These are phyloP conservation scores for Neospermospora avenae DNA, from an alignment of 2,329 filamentous ascomycete species.

Conservation along the genomic window DNA sequence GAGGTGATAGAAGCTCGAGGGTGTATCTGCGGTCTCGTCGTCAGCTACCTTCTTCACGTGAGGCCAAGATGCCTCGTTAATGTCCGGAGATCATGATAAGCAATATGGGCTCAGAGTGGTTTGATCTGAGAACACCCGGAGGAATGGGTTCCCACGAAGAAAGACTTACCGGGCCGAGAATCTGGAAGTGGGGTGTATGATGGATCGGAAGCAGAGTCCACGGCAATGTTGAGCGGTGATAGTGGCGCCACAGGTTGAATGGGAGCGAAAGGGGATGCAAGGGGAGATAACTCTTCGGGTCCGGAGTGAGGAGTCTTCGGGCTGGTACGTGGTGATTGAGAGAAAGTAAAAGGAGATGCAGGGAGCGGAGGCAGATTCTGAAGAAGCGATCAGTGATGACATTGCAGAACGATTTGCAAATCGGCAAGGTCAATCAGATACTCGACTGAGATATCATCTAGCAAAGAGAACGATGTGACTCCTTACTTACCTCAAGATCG, in stretches of 20 bases:
- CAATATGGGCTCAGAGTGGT: neutral
- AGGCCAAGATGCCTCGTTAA: neutral
- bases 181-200: neutral
- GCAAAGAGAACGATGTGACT: neutral
- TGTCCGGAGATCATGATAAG: neutral
- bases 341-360: slow-evolving; percentile 1
- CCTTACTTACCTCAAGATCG: neutral
- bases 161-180: neutral
- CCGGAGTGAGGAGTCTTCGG: neutral
- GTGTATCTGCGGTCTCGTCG: neutral
- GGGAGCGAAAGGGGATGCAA: neutral
- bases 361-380: slow-evolving; percentile 13
- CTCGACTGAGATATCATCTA: neutral
- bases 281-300: neutral
- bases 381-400: neutral
- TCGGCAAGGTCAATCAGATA: neutral
- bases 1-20: slow-evolving; percentile 4
- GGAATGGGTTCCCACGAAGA: neutral
- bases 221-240: neutral
- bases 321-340: neutral
- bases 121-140: neutral
- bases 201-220: neutral
- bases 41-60: neutral
- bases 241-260: neutral
- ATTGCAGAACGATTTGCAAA: neutral